Evolutionary conservation across 495 filamentous ascomycete species (phyloP), one percentile per base, ranked within the genome.

Genomic region (Corynascus novoguineensis): DNA sequence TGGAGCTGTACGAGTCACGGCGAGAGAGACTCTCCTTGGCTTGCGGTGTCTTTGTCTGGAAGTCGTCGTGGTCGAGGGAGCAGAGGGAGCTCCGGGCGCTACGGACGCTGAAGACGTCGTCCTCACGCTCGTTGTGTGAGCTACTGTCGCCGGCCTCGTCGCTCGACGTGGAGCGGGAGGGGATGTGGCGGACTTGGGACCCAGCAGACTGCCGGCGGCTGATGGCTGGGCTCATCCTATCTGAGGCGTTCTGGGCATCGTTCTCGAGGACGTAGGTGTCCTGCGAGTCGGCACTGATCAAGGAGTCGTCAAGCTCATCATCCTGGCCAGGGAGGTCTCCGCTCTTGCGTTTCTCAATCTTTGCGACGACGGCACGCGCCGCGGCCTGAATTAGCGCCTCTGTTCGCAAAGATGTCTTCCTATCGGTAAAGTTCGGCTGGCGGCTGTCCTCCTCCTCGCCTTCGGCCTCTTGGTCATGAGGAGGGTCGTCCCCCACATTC

Each of bases 21-120:
- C 46, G 48, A 3, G 56, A 53, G 9, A 51, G 21, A 32, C 22
- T 40, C 11, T 63, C 62, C 4, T 46, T 37, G 14, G 40, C 60
- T 40, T 57, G 59, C 0, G 50, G 53, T 1, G 60, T 58, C 17
- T 61, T 63, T 22, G 32, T 46, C 25, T 61, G 57, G 17, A 53
- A 62, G 24, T 66, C 68, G 1, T 53, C 49, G 17, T 60, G 61
- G 40, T 74, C 69, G 46, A 70, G 67, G 0, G 76, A 78, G 19
- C 72, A 74, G 17, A 75, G 40, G 0, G 78, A 77, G 60, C 71
- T 76, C 22, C 76, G 74, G 1, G 73, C 71, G 50, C 73, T 73
- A 62, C 72, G 73, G 58, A 78, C 73, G 64, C 77, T 82, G 60
- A 82, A 82, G 9, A 82, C 73, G 52, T 81, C 79, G 56, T 80